phyloP scores from a whole-genome alignment of 495 filamentous ascomycete genomes.

The Neurospora terricola region DNA sequence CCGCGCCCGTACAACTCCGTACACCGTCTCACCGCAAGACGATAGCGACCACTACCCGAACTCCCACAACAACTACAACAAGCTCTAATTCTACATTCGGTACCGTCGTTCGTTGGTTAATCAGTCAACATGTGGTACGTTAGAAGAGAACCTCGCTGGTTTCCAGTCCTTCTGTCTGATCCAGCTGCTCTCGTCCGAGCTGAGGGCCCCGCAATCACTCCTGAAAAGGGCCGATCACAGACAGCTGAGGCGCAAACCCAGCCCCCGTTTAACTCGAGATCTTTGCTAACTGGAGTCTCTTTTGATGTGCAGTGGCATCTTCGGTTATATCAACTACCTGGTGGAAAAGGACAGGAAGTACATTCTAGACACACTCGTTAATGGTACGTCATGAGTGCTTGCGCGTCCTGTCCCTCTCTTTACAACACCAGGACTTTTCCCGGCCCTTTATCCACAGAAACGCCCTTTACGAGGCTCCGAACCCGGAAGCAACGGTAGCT shows the following conservation, averaged over 20 bases:
- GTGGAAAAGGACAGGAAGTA: conserved; percentile 94
- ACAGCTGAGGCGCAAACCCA: not conserved
- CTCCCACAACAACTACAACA: not conserved
- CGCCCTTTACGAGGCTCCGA: conserved; percentile 5
- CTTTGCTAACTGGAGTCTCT: not conserved
- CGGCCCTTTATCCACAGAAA: conserved; percentile 4
- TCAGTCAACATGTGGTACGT: conserved; percentile 28
- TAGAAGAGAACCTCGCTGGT: conserved; percentile 6
- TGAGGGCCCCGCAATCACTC: not conserved
- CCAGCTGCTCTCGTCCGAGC: not conserved
- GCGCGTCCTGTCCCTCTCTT: not conserved
- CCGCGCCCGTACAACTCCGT: not conserved
- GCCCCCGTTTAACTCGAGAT: not conserved
- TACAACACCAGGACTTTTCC: conserved; percentile 1
- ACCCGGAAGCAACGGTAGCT: conserved; percentile 7
- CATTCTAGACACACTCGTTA: conserved; percentile 91
- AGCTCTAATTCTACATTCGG: conserved; percentile 1
- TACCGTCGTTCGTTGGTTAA: conserved; percentile 16
- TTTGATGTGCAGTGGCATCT: conserved; percentile 68
- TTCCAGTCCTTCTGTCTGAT: not conserved
- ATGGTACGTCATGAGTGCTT: conserved; percentile 47
- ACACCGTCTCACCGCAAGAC: not conserved
- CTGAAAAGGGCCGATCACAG: not conserved
- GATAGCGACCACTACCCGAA: not conserved
- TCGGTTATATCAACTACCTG: conserved; percentile 88